Evolutionary conservation across 108 stramenopile species (phyloP).

Genomic region (Craspedostauros australis): DNA sequence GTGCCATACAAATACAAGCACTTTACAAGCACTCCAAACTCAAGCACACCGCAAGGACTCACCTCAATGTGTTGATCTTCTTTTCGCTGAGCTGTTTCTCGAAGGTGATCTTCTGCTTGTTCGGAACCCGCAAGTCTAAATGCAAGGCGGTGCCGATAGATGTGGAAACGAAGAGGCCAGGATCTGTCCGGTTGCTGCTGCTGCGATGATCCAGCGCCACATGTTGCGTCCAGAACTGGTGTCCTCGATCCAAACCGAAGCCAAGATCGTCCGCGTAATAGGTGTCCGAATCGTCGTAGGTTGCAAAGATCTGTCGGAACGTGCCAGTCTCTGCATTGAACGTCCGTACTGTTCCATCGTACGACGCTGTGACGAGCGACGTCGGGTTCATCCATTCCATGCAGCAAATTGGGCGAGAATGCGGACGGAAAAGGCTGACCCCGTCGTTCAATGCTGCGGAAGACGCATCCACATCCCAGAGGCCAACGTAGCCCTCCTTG

Average conservation of each 20-base stretch:
- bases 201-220: constrained; percentile 52
- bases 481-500: constrained; percentile 59
- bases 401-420: constrained; percentile 43
- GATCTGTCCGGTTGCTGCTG: constrained; percentile 22
- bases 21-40: too few relatives aligned
- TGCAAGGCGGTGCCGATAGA: constrained; percentile 67
- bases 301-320: constrained; percentile 74
- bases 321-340: constrained; percentile 51
- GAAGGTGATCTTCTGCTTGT: constrained; percentile 49
- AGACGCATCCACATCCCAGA: constrained; percentile 66
- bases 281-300: constrained; percentile 54
- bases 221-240: constrained; percentile 58
- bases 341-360: constrained; percentile 69
- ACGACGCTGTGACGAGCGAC: constrained; percentile 52
- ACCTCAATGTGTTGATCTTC: constrained; percentile 84
- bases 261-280: constrained; percentile 55
- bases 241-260: constrained; percentile 50
- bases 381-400: constrained; percentile 53
- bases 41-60: constrained; percentile 12
- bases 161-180: constrained; percentile 73
- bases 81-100: constrained; percentile 54
- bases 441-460: constrained; percentile 16
- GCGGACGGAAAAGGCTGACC: constrained; percentile 57
- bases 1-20: too few relatives aligned
- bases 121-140: constrained; percentile 43